Evolutionary conservation across 371 early-diverging fungal species (phyloP), one percentile per base, ranked within the genome.

Genomic region (Saksenaea oblongispora): DNA sequence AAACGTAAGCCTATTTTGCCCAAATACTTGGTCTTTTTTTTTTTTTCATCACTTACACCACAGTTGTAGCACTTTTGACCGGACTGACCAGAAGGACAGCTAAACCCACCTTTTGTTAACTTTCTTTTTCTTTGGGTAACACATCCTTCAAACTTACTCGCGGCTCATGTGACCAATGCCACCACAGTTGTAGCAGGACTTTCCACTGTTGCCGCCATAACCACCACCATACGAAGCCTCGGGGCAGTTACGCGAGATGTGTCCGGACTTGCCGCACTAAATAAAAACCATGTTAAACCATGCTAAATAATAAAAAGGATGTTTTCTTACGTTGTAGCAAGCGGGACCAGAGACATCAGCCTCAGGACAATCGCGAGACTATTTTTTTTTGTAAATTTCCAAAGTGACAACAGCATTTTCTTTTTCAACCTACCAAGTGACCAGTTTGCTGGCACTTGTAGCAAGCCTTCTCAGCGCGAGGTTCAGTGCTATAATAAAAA

Each of bases 51-150:
- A 68, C 73, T 69, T 72, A 72, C 70, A 74, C 85, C 86, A 65
- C 89, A 89, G 84, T 87, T 89, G 73, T 86, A 89, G 78, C 89
- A 89, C 80, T 87, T 87, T 72, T 73, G 69, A 42, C 74, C 78
- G 65, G 61, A 62, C 53, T 73, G 74, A 63, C 83, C 82, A 22
- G 75, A 72, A 51, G 76, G 64, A 59, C 72, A 67, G 15, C 67
- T 67, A 44, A 15, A 26, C 31, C 31, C 31, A 31, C 2, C 31
- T 31, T 7, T 31, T 31, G 31, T 31, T 31, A 31, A 37, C 18
- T 14, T 18, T 36, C 42, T 4, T 28, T 28, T 7, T 31, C 7
- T 7, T 31, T 31, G 2, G 4, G 7, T 31, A 31, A n/a, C 7
- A 31, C 4, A 31, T 31, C 31, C 31, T 31, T 31, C 13, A 22